Conservation (phyloP, 225 moss, liverwort and hornwort species). For the Straminergon stramineum region DNA sequence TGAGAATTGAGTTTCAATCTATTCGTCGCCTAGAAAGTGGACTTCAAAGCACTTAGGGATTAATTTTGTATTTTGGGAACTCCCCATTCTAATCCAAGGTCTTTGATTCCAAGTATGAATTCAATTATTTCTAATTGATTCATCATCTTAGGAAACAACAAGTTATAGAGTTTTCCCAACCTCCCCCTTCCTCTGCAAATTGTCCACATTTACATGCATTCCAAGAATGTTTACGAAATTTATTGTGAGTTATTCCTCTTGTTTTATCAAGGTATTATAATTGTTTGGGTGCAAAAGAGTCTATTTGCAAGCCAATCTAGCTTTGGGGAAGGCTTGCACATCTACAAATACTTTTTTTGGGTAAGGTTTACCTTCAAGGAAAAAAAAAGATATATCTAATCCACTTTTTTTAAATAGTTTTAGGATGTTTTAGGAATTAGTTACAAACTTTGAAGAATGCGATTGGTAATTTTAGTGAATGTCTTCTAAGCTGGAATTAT, state of each 20-base stretch:
- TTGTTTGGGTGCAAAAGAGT: not conserved
- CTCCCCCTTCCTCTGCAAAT: not conserved
- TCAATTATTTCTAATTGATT: not conserved
- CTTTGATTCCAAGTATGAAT: not conserved
- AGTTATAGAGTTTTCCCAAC: fast-evolving
- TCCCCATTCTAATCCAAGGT: too few species aligned
- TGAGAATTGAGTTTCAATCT: too few species aligned
- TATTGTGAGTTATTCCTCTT: not conserved
- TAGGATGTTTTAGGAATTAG: not conserved
- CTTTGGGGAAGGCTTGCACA: not conserved
- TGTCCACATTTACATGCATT: not conserved
- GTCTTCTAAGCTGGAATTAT: not conserved
- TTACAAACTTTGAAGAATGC: too few species aligned
- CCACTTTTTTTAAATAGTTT: not conserved
- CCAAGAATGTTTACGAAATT: not conserved
- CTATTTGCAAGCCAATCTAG: fast-evolving
- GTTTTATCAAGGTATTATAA: not conserved
- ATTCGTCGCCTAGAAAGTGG: too few species aligned
- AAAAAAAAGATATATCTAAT: not conserved
- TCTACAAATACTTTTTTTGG: not conserved
- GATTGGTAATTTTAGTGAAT: too few species aligned
- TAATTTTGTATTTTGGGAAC: too few species aligned
- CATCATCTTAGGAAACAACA: not conserved
- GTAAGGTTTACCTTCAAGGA: fast-evolving
- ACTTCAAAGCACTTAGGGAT: too few species aligned